Evolutionary conservation across 2,329 filamentous ascomycete genomes (phyloP), one percentile per base, ranked within the genome.

Genomic region (Neofusicoccum laricinum): DNA sequence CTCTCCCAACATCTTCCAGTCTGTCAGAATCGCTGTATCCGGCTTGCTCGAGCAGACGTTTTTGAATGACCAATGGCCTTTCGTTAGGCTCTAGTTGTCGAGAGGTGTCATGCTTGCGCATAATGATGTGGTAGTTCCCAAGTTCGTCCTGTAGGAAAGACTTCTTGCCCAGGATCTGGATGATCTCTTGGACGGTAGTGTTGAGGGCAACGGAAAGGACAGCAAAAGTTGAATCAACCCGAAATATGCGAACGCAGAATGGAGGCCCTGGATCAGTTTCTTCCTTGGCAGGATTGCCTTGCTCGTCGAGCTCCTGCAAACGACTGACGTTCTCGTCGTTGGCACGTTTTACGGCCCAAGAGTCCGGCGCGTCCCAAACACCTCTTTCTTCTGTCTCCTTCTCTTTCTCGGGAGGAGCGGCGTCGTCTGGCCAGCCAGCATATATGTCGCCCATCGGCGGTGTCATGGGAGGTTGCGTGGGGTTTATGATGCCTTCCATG

Each of bases 171-270:
- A 99, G 86, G 75, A 95, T 91, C n/a, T 88, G 85, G 68, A 98
- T 89, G 49, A 98, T 89, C 65, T 99, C 94, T 17, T 86, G 84
- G 17, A 96, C 94, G 0, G 90, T 93, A 3, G 94, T 89, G 72
- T 93, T 92, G 61, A 98, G 81, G 2, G 88, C 83, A 76, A 94
- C 89, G 34, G 93, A 94, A 57, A 99, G 85, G 0, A 95, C 97
- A 6, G 93, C 92, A 79, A 98, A 99, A 0, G 95, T 97, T 30
- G 90, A 92, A 75, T 99, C 94, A 8, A 90, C 90, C 66, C 93
- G 89, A 81, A 99, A 99, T 41, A 99, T 92, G 38, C 95, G 92
- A 73, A 99, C 95, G 75, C 93, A 98, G 76, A 94, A 97, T 36
- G 90, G 88, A 15, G 85, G 84, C 34, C 86, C 83, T 72, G 92